Conservation (phyloP, 2,329 filamentous ascomycete genomes). For the Coleophoma eucalyptorum region DNA sequence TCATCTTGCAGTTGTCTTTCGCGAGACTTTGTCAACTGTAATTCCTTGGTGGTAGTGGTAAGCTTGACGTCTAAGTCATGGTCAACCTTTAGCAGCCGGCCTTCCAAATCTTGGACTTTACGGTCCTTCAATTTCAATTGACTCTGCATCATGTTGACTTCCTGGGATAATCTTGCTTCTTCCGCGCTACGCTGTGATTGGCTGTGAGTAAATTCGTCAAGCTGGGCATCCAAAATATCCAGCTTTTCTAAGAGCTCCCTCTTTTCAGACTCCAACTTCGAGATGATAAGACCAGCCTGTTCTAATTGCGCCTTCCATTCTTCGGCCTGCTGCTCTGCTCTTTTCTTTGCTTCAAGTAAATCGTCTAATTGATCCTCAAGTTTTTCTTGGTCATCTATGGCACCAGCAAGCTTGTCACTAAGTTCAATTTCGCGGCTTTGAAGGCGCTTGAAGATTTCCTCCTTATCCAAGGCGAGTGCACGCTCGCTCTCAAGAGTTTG, state of each 20-base stretch:
- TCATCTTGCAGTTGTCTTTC: slow-evolving; percentile 76
- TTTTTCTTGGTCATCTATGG: slow-evolving; percentile 89
- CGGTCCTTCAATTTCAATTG: slow-evolving; percentile 85
- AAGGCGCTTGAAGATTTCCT: slow-evolving; percentile 97
- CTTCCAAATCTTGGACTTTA: slow-evolving; percentile 84
- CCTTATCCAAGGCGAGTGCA: slow-evolving; percentile 93
- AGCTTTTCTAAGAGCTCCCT: slow-evolving; percentile 65
- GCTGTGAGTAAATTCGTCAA: slow-evolving; percentile 66
- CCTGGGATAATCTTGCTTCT: slow-evolving; percentile 73
- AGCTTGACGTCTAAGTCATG: slow-evolving; percentile 88
- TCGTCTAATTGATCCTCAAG: slow-evolving; percentile 92
- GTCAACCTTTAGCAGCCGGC: slow-evolving; percentile 77
- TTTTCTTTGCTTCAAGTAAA: slow-evolving; percentile 83
- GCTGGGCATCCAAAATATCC: slow-evolving; percentile 63
- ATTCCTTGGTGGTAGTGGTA: slow-evolving; percentile 71
- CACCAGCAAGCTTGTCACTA: slow-evolving; percentile 86
- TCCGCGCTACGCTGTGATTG: slow-evolving; percentile 72
- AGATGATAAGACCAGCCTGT: slow-evolving; percentile 85
- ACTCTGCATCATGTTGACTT: slow-evolving; percentile 88
- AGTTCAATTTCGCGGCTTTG: slow-evolving; percentile 89
- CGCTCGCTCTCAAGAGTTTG: slow-evolving; percentile 94
- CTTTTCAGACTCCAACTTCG: slow-evolving; percentile 83
- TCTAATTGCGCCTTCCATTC: slow-evolving; percentile 78
- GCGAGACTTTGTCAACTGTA: slow-evolving; percentile 68
- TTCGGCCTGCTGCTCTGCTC: slow-evolving; percentile 80